Percentiles rank a stretch among this genome's conserved stretches.
phyloP scores from a whole-genome alignment of 306 rosid species.

The Rosa chinensis region DNA sequence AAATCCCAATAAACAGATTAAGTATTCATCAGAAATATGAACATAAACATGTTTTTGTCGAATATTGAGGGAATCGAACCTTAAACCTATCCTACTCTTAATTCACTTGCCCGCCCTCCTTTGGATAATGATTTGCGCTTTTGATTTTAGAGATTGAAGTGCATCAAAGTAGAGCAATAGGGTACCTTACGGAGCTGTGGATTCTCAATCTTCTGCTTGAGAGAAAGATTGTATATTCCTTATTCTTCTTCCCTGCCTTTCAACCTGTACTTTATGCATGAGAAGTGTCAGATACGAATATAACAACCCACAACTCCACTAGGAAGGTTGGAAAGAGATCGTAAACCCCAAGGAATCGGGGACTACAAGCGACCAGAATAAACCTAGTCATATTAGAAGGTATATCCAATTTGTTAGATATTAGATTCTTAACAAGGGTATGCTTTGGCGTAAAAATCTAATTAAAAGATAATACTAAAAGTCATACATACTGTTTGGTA shows the following conservation, averaged over 20 bases:
- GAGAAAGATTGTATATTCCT: not conserved
- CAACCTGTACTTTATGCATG: slow-evolving; percentile 3
- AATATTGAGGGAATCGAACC: not conserved
- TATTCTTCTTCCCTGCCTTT: not conserved
- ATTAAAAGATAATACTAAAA: not conserved
- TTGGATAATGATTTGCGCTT: not conserved
- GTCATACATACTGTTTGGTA: not conserved
- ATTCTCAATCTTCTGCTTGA: not conserved
- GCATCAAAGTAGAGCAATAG: not conserved
- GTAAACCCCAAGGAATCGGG: not conserved
- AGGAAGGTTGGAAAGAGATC: not conserved
- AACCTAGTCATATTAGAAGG: not conserved
- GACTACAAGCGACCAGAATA: not conserved
- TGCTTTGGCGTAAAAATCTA: not conserved
- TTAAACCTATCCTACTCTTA: not conserved
- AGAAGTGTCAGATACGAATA: not conserved
- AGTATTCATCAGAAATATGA: not conserved
- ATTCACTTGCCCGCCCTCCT: not conserved
- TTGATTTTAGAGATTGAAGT: not conserved
- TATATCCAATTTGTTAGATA: slow-evolving; percentile 8
- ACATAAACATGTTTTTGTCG: not conserved
- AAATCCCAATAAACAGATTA: not conserved
- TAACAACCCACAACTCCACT: not conserved
- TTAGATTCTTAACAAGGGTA: not conserved
- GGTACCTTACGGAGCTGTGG: slow-evolving; percentile 12